Evolutionary conservation across 805 yeast genomes (phyloP).

Genomic region (Teunomyces aglyptinius): DNA sequence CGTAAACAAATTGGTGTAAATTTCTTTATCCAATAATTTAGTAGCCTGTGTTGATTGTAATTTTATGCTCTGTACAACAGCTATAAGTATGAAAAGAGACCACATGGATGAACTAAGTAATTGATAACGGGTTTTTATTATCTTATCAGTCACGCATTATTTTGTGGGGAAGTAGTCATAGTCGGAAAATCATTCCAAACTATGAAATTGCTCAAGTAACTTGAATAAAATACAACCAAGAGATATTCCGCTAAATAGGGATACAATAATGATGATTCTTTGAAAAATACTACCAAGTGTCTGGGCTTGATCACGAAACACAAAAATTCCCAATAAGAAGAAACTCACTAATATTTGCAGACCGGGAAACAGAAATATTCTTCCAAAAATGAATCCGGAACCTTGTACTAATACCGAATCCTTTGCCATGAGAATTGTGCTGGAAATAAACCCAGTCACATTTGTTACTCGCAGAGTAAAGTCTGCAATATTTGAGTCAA

Average conservation of each 20-base stretch:
- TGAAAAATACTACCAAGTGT: not conserved
- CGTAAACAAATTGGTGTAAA: slow-evolving; percentile 30
- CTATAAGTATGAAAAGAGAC: not conserved
- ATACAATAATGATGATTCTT: not conserved
- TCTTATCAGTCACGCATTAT: not conserved
- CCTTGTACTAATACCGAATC: not conserved
- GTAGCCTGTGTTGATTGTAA: not conserved
- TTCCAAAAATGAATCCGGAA: not conserved
- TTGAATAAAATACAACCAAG: not conserved
- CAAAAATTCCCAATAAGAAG: not conserved
- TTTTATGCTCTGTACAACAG: not conserved
- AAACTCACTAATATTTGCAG: not conserved
- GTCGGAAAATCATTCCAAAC: not conserved
- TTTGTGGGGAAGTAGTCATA: not conserved
- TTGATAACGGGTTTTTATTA: not conserved
- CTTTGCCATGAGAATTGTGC: not conserved
- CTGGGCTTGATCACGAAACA: not conserved
- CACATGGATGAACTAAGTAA: not conserved
- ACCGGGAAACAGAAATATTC: not conserved
- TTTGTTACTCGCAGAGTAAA: not conserved
- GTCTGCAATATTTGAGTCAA: slow-evolving; percentile 2
- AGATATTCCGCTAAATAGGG: not conserved
- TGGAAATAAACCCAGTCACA: slow-evolving; percentile 1
- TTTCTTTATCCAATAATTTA: slow-evolving; percentile 2
- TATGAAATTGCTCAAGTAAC: not conserved